A percentile compares a stretch with the other conserved stretches of the same genome.
These are phyloP conservation scores for Biscutella auriculata DNA, from an alignment of 441 rosid genomes.

Conservation along the genomic window DNA sequence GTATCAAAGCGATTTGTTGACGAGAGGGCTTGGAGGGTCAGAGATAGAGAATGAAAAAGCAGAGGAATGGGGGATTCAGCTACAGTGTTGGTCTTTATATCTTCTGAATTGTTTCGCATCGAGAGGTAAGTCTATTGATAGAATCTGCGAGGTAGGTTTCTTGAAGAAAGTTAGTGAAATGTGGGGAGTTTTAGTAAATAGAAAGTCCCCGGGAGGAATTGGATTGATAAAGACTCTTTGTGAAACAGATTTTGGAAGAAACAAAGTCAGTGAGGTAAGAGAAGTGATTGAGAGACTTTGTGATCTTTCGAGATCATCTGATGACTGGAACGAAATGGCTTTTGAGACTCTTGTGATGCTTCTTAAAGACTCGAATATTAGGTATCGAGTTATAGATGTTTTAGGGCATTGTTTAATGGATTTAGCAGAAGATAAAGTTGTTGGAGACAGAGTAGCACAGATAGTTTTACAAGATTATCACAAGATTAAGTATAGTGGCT, in stretches of 20 bases:
- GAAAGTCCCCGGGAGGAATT: conserved; percentile 46
- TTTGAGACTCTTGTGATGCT: conserved; percentile 53
- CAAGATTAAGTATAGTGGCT: conserved; percentile 40
- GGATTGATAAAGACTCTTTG: conserved; percentile 55
- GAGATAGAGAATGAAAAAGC: conserved; percentile 52
- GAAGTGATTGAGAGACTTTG: conserved; percentile 41
- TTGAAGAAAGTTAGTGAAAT: conserved; percentile 36
- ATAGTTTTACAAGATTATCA: conserved; percentile 49
- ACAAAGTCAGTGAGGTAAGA: conserved; percentile 28
- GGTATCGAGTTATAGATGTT: conserved; percentile 38
- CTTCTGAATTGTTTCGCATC: conserved; percentile 56
- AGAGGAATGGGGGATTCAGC: conserved; percentile 75
- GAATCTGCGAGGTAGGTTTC: conserved; percentile 39
- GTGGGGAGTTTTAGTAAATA: conserved; percentile 56
- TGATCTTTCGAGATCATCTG: conserved; percentile 56
- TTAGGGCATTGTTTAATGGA: conserved; percentile 42
- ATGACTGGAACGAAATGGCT: conserved; percentile 54
- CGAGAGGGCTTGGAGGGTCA: conserved; percentile 58
- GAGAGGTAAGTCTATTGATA: conserved; percentile 30
- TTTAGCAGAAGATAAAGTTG: conserved; percentile 43
- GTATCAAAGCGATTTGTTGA: conserved; percentile 62
- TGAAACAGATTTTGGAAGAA: conserved; percentile 49
- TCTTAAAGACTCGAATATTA: conserved; percentile 48
- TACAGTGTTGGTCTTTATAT: conserved; percentile 63
- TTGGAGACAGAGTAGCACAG: conserved; percentile 33